A percentile compares a stretch with the other conserved stretches of the same genome.
Conservation (phyloP, 2,329 filamentous ascomycete species). For the Periconia digitata region DNA sequence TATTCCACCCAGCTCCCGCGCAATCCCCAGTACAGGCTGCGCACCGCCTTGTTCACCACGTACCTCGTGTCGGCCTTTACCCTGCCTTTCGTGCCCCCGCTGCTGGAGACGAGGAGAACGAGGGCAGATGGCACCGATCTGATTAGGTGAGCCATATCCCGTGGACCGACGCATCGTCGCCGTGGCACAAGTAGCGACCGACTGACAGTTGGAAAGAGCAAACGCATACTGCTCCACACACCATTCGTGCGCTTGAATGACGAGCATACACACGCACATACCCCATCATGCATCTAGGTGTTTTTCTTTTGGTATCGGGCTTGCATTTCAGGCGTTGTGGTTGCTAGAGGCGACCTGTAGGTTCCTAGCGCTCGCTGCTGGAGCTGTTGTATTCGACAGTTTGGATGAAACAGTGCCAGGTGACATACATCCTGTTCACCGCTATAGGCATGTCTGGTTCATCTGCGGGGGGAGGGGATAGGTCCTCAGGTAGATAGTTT, state of each 20-base stretch:
- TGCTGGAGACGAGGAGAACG: constrained; percentile 39
- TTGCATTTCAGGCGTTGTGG: constrained; percentile 5
- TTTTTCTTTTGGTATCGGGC: constrained; percentile 1
- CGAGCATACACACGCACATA: background rate
- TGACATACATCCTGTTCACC: no score
- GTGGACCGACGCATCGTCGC: no score
- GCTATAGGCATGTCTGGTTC: no score
- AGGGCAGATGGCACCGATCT: constrained; percentile 41
- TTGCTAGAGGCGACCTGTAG: background rate
- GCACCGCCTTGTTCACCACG: constrained; percentile 38
- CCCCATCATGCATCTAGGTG: constrained; percentile 3
- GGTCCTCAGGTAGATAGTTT: no score
- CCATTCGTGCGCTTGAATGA: constrained; percentile 12
- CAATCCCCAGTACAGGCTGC: constrained; percentile 39
- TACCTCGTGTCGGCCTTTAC: constrained; percentile 43
- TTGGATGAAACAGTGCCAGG: no score
- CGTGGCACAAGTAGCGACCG: constrained; percentile 1
- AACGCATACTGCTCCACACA: constrained; percentile 18
- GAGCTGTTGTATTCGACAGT: background rate
- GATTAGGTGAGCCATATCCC: constrained; percentile 35
- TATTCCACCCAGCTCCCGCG: constrained; percentile 39
- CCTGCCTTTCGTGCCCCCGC: constrained; percentile 44
- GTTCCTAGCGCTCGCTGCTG: background rate
- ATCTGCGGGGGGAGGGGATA: no score
- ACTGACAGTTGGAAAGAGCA: constrained; percentile 15